Base-by-base conservation (phyloP, 768 basidiomycete genomes). In the Boletus bicolor region DNA sequence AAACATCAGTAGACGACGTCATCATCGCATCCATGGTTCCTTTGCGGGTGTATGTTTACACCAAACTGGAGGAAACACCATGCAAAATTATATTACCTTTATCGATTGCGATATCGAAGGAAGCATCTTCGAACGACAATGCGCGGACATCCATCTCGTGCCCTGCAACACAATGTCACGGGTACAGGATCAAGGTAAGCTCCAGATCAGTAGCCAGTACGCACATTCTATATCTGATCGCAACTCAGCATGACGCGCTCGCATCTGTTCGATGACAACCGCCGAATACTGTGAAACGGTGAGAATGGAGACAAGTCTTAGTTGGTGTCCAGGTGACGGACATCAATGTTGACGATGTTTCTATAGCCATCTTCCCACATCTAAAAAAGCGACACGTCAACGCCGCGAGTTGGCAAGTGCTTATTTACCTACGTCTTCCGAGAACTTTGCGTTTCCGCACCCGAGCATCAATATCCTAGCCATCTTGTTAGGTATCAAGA, bases 1-100 rank as follows among this genome's bases (percentile, higher is more conserved):
- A 93, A 53, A 91, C 85, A 61, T 91, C 87, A 17, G 86, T 85
- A 66, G 89, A 89, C 1, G 82, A 76, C 0, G 91, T 85, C 84
- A 93, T 85, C 87, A 93, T 88, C 3, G 90, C 89, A 67, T 93
- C 91, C 89, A 93, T 91, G 2, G 91, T 92, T 15, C 89, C 80
- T 82, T 54, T 38, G 34, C 5, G 11, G 11, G 39, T 1, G 21
- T 28, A 10, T 30, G 19, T 32, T 58, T 24, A 46, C 6, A 44
- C 21, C 52, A 12, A 41, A 7, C 17, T 14, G 14, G 39, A n/a
- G 26, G n/a, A 34, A 43, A 24, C 11, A n/a, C 17, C 12, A 26
- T 3, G 42, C n/a, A 24, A 26, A 5, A 26, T 3, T 7, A 3
- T 51, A 35, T 14, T 49, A 79, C 82, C 90, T 81, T 94, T 94